Conservation (phyloP, 2,329 filamentous ascomycete species). For the Penicillium sp. region DNA sequence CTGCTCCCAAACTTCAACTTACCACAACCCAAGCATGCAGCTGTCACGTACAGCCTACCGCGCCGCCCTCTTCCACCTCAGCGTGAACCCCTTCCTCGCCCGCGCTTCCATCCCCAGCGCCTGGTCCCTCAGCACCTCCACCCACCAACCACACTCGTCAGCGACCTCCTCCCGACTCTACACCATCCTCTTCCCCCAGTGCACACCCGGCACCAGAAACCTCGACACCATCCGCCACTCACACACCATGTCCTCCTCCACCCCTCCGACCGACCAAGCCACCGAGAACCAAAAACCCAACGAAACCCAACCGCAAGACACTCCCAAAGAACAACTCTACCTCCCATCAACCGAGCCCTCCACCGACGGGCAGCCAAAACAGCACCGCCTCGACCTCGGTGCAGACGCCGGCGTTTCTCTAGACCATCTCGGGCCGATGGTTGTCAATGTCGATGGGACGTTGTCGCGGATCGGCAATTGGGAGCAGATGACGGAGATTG, state of each 20-base stretch:
- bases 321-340: conserved; percentile 43
- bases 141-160: conserved; percentile 11
- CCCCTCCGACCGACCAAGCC: background rate
- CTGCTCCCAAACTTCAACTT: conserved; percentile 21
- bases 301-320: conserved; percentile 15
- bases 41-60: conserved; percentile 32
- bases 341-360: conserved; percentile 74
- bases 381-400: conserved; percentile 75
- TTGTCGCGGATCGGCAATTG: conserved; percentile 73
- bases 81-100: conserved; percentile 22
- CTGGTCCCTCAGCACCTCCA: conserved; percentile 8
- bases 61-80: conserved; percentile 31
- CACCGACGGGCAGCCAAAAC: conserved; percentile 71
- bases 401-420: conserved; percentile 54
- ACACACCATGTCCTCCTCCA: conserved; percentile 27
- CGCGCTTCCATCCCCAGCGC: conserved; percentile 23
- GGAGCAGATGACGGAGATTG: conserved; percentile 68
- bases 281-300: conserved; percentile 8
- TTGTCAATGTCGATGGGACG: conserved; percentile 72
- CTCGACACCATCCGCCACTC: conserved; percentile 14
- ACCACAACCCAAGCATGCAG: conserved; percentile 26
- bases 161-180: conserved; percentile 22
- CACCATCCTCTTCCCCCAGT: conserved; percentile 33
- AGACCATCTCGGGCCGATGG: conserved; percentile 70
- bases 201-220: conserved; percentile 22